A percentile compares a stretch with the other conserved stretches of the same genome.
These are phyloP conservation scores for Eragrostis nindensis DNA, from an alignment of 176 grass and related monocot genomes.

Conservation along the genomic window DNA sequence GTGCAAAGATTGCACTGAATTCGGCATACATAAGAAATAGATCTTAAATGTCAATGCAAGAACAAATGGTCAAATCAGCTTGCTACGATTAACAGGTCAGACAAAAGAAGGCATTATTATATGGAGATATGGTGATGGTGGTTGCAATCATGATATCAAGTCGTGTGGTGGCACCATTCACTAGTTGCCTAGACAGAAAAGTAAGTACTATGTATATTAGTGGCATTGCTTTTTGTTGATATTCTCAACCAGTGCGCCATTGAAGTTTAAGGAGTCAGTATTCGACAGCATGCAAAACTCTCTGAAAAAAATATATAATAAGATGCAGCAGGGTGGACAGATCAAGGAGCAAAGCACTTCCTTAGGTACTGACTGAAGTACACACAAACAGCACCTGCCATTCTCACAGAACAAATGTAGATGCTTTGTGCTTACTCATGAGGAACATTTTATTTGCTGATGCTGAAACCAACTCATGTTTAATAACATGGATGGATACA, in stretches of 20 bases:
- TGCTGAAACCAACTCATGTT: conserved; percentile 36
- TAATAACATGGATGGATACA: conserved; percentile 30
- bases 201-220: background rate
- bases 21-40: background rate
- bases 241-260: conserved; percentile 36
- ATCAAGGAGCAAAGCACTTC: background rate
- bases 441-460: conserved; percentile 29
- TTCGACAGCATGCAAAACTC: conserved; percentile 5
- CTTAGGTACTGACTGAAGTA: background rate
- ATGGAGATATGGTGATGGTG: background rate
- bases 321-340: background rate
- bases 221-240: conserved; percentile 13
- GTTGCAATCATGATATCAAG: conserved; percentile 11
- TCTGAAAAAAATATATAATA: background rate
- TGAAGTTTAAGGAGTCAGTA: conserved; percentile 16
- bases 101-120: conserved; percentile 17
- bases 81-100: background rate
- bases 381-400: background rate
- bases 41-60: background rate
- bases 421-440: conserved; percentile 1
- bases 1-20: background rate
- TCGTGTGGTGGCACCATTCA: conserved; percentile 8
- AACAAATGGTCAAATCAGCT: background rate
- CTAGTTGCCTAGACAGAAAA: conserved; percentile 18
- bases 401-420: background rate